These are phyloP conservation scores for Fonsecaea pedrosoi DNA, from an alignment of 2,329 filamentous ascomycete species.

Conservation along the genomic window DNA sequence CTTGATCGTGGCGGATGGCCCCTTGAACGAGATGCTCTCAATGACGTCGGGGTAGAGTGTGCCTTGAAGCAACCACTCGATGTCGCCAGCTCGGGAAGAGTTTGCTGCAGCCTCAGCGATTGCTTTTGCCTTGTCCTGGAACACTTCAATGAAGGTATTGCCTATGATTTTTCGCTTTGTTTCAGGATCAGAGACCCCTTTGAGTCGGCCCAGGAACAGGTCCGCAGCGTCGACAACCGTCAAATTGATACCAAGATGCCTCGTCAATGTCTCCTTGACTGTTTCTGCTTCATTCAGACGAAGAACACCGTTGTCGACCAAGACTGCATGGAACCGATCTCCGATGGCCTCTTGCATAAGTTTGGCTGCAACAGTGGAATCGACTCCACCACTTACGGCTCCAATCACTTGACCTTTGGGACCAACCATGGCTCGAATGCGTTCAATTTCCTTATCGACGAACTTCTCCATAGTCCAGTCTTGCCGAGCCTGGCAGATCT, in stretches of 20 bases:
- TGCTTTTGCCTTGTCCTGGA: constrained; percentile 76
- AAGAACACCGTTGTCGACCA: constrained; percentile 87
- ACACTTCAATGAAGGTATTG: constrained; percentile 78
- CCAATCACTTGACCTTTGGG: constrained; percentile 81
- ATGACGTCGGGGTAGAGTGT: constrained; percentile 80
- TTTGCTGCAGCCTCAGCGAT: constrained; percentile 75
- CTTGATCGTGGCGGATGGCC: constrained; percentile 74
- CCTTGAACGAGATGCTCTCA: constrained; percentile 75
- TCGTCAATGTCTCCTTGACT: constrained; percentile 78
- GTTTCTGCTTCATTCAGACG: constrained; percentile 81
- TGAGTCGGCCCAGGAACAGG: constrained; percentile 76
- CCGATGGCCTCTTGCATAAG: constrained; percentile 88
- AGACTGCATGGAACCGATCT: constrained; percentile 80
- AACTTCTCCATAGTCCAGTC: constrained; percentile 91
- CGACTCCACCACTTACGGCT: constrained; percentile 82
- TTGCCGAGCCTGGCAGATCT: constrained; percentile 76
- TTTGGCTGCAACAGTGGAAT: constrained; percentile 84
- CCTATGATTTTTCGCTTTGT: constrained; percentile 92
- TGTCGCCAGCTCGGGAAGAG: constrained; percentile 71
- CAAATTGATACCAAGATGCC: constrained; percentile 87
- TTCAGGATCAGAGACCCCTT: constrained; percentile 80
- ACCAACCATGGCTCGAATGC: constrained; percentile 83
- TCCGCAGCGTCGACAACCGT: constrained; percentile 82
- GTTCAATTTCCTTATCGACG: constrained; percentile 75
- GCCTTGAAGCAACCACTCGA: constrained; percentile 87